Evolutionary conservation across 2,329 filamentous ascomycete genomes (phyloP), one percentile per base, ranked within the genome.

Genomic region (Fusarium sp.): DNA sequence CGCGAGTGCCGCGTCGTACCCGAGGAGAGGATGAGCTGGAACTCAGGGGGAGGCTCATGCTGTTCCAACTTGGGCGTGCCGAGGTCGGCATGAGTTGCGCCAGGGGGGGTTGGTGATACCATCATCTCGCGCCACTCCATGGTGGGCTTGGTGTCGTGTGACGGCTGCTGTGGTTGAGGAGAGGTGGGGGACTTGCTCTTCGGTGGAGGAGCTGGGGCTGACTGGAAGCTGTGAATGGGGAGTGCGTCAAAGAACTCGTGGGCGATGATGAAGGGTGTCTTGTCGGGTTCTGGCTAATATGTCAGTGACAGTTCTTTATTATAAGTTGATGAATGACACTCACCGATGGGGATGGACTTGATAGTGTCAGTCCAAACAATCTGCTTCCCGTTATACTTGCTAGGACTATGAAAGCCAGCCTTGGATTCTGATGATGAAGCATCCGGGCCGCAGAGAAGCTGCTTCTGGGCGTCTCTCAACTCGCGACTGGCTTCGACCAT

Each of bases 171-270:
- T 66, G 87, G 79, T 40, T 72, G 51, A 87, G 81, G 14, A 56
- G 64, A 12, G 60, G 66, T 69, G 46, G 64, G 70, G 36, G 64
- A 70, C 29, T 62, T 60, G 27, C 67, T 56, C 75, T 80, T 36
- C 58, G 61, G 68, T 35, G 64, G 35, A 31, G 85, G 81, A 12
- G 83, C 81, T 7, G 83, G 80, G 59, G 96, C 88, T 16, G 94
- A 92, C 82, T 98, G 93, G 81, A 99, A 99, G 69, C 94, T 92
- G 81, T 99, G 95, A 76, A 99, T 98, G 36, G 96, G 96, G 1
- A 99, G 91, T 3, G 96, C 96, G 77, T 99, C 96, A 84, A 99
- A 99, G 87, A 99, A 98, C 81, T 99, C 96, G 81, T 99, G 96
- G 6, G 96, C 96, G 57, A 98, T 90, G 69, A 99, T 97, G 82